phyloP scores from a whole-genome alignment of 768 basidiomycete genomes.

The Russula dissimulans region DNA sequence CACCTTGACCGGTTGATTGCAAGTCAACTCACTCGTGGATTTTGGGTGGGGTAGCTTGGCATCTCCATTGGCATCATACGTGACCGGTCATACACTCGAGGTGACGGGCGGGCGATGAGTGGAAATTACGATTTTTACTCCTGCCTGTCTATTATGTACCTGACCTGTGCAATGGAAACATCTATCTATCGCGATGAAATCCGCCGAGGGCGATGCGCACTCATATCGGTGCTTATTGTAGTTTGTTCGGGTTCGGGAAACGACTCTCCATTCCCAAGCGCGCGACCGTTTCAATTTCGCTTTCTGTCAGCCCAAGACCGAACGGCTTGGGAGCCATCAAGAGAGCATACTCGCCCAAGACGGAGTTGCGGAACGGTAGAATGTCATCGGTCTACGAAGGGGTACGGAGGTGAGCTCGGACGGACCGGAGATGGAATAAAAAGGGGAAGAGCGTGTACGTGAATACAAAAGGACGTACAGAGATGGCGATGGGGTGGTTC shows the following conservation, averaged over 20 bases:
- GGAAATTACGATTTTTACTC: conserved; percentile 5
- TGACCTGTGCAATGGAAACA: conserved; percentile 7
- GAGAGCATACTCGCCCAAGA: conserved; percentile 71
- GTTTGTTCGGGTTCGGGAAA: conserved; percentile 22
- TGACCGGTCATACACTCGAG: conserved; percentile 76
- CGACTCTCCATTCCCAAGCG: conserved; percentile 47
- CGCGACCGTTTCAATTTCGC: conserved; percentile 47
- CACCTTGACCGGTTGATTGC: background rate
- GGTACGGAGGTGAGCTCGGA: conserved; percentile 2
- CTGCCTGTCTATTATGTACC: conserved; percentile 2
- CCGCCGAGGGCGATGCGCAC: background rate
- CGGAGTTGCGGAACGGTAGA: conserved; percentile 66
- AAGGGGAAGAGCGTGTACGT: background rate
- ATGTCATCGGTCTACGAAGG: conserved; percentile 71
- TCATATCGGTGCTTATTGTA: conserved; percentile 6
- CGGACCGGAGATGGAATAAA: background rate
- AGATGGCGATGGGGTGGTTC: conserved; percentile 65
- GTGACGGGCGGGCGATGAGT: conserved; percentile 57
- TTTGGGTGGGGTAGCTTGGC: conserved; percentile 42
- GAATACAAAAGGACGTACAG: conserved; percentile 38
- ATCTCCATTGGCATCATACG: conserved; percentile 70
- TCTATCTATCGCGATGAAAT: background rate
- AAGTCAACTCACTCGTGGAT: conserved; percentile 7
- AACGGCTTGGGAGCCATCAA: conserved; percentile 62
- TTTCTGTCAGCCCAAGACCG: conserved; percentile 58